Evolutionary conservation across 352 stramenopile genomes (phyloP).

Genomic region (Pythium periplocum): DNA sequence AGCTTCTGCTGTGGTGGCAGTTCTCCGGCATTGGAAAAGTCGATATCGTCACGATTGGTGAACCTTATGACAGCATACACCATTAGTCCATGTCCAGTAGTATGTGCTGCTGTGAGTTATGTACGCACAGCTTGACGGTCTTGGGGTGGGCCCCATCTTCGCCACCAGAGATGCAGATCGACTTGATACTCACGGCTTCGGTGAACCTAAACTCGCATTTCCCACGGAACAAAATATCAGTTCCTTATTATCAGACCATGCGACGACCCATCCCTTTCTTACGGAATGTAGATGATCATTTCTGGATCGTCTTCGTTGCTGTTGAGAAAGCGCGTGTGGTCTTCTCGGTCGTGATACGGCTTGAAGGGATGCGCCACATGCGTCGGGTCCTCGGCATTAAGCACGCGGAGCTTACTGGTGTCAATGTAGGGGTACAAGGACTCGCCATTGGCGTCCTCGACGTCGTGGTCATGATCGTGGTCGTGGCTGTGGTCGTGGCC

Average conservation of each 20-base stretch:
- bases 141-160: slow-evolving; percentile 79
- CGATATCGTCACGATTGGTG: slow-evolving; percentile 80
- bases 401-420: slow-evolving; percentile 79
- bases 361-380: slow-evolving; percentile 75
- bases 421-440: slow-evolving; percentile 84
- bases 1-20: slow-evolving; percentile 70
- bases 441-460: slow-evolving; percentile 68
- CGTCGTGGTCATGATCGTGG: slow-evolving; percentile 52
- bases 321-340: slow-evolving; percentile 54
- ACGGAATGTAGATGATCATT: slow-evolving; percentile 80
- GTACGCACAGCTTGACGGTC: slow-evolving; percentile 64
- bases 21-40: slow-evolving; percentile 80
- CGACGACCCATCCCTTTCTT: neutral
- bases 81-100: neutral
- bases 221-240: neutral
- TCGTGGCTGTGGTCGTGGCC: slow-evolving; percentile 52
- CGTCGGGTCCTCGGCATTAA: slow-evolving; percentile 67
- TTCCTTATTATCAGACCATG: neutral
- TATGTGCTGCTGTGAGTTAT: neutral
- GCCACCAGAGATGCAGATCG: slow-evolving; percentile 80
- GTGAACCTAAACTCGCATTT: slow-evolving; percentile 46
- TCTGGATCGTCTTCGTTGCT: slow-evolving; percentile 84
- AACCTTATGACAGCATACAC: slow-evolving; percentile 26
- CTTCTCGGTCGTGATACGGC: slow-evolving; percentile 64
- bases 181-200: slow-evolving; percentile 85